phyloP scores from a whole-genome alignment of 148 eudicot species.

The Rhododendron henanense region DNA sequence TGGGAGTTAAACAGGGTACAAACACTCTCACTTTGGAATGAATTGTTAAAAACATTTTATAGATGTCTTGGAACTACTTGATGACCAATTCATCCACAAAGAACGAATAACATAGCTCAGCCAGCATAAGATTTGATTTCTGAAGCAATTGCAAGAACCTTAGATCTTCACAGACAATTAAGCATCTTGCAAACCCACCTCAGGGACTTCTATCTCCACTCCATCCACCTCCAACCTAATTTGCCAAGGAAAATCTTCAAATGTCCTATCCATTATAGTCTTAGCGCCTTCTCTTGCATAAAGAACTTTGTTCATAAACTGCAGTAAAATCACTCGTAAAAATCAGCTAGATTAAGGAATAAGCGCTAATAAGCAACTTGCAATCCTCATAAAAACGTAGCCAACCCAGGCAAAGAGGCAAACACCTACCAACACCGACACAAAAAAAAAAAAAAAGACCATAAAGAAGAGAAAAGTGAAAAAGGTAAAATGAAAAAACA shows the following conservation, averaged over 20 bases:
- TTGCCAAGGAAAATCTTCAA: conserved; percentile 93
- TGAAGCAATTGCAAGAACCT: background rate
- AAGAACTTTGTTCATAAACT: conserved; percentile 98
- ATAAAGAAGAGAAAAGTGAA: background rate
- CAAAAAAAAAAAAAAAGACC: background rate
- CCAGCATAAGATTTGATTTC: background rate
- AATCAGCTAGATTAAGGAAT: background rate
- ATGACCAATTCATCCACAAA: background rate
- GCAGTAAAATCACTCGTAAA: conserved; percentile 25
- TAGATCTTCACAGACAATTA: conserved; percentile 6
- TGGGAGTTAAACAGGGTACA: background rate
- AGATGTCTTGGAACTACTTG: background rate
- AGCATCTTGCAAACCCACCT: conserved; percentile 41
- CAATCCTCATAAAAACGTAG: background rate
- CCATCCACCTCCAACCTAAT: conserved; percentile 95
- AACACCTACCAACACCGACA: background rate
- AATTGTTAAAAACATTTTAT: background rate
- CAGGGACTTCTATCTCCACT: conserved; percentile 85
- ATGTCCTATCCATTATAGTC: conserved; percentile 88
- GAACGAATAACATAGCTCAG: background rate
- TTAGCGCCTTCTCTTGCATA: conserved; percentile 98
- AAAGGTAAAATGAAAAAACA: background rate
- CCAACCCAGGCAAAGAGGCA: background rate
- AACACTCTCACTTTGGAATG: background rate
- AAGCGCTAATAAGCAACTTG: background rate